Base-by-base conservation (phyloP, 345 rosid genomes). In the Eucalyptus albens region DNA sequence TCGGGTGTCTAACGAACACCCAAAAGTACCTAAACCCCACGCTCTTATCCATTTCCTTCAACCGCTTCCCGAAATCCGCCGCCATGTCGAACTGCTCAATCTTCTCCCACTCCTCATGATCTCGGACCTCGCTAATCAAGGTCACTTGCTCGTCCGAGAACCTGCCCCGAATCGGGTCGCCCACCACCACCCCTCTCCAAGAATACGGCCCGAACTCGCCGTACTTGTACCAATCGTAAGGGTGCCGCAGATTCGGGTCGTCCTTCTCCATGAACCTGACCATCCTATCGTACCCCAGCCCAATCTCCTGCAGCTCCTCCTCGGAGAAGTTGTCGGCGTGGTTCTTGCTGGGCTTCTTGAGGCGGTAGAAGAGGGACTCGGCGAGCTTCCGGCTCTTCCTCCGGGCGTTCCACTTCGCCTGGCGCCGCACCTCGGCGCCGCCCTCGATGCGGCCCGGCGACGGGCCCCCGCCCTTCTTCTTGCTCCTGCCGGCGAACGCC, bases 201-300 rank as follows among this genome's bases (percentile, higher is more conserved):
- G 99, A 96, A 93, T 97, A 97, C 5, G 98, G 99, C 42, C 99
- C 99, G 77, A 92, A 95, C 89, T 97, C 99, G 8, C 99, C 99
- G 72, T 97, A 97, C 91, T 97, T 97, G 90, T 94, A 97, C 99
- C 99, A 97, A 86, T 97, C 98, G 89, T 94, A 90, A 5, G 97
- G 99, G 89, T 97, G 99, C 56, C 95, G 96, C 56, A 97, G 89
- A 77, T 95, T 92, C 4, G 99, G 98, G 92, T 97, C 99, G 89
- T 97, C 98, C 90, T 95, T 96, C 82, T 96, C 97, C 99, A 97
- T 95, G 93, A 97, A 97, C 90, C 97, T 92, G 89, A 95, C 99
- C 98, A 95, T 94, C 88, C 97, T 93, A 89, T 97, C 99, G 92
- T 97, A 97, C 15, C 98, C 99, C 13, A 95, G 96, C 16, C 99